Percentiles rank a stretch among this genome's conserved stretches.
These are phyloP conservation scores for Suillus alpinus DNA, from an alignment of 768 basidiomycete genomes.

Conservation along the genomic window DNA sequence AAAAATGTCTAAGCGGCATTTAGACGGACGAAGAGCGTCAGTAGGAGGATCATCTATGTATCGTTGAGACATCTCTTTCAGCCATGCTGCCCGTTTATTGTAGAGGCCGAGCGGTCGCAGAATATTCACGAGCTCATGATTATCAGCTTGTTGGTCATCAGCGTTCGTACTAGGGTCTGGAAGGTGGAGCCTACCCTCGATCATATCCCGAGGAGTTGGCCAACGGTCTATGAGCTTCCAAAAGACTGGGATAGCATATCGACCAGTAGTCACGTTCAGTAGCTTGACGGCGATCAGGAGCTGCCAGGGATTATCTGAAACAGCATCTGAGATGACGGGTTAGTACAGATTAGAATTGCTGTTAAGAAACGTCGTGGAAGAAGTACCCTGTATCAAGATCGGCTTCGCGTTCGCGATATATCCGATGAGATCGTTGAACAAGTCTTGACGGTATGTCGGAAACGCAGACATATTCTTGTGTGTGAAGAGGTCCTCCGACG, in stretches of 20 bases:
- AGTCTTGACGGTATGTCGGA: not conserved
- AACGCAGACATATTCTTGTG: not conserved
- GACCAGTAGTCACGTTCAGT: constrained; percentile 69
- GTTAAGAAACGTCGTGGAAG: not conserved
- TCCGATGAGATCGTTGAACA: constrained; percentile 23
- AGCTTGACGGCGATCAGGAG: constrained; percentile 64
- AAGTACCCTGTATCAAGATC: constrained; percentile 30
- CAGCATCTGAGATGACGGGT: constrained; percentile 37
- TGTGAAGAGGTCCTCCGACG: not conserved
- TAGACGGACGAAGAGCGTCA: constrained; percentile 32
- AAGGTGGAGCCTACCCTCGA: constrained; percentile 43
- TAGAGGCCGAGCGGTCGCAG: constrained; percentile 60
- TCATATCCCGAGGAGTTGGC: constrained; percentile 54
- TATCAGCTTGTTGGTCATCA: constrained; percentile 33
- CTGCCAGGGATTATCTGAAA: constrained; percentile 64
- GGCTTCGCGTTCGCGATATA: constrained; percentile 29
- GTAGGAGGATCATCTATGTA: constrained; percentile 47
- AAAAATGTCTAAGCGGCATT: not conserved
- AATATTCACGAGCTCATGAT: constrained; percentile 40
- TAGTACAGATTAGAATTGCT: not conserved
- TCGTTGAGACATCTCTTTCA: constrained; percentile 50
- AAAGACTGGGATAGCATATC: constrained; percentile 63
- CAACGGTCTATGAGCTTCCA: constrained; percentile 53
- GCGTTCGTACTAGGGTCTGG: not conserved
- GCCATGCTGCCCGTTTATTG: constrained; percentile 51